Conservation (phyloP, 176 grass and related monocot genomes). For the Pontederia paniculata region DNA sequence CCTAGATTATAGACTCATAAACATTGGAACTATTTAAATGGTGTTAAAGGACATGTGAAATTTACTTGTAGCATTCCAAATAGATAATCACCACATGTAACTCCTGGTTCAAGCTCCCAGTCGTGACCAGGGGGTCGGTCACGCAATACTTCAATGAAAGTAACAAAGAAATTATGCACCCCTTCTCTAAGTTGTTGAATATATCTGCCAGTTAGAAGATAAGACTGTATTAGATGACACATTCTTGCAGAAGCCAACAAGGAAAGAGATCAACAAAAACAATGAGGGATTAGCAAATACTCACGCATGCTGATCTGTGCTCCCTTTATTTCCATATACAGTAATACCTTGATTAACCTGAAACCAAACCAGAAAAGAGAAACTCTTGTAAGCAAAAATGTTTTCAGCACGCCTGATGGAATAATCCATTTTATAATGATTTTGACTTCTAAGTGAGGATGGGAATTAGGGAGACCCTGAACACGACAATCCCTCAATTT, state of each 20-base stretch:
- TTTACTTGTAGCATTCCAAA: constrained; percentile 96
- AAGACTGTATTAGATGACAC: constrained; percentile 8
- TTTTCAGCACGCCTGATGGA: too few relatives aligned
- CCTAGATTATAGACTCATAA: too few relatives aligned
- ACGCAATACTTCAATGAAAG: constrained; percentile 88
- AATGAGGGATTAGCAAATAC: constrained; percentile 11
- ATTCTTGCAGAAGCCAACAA: constrained; percentile 2
- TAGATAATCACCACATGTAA: constrained; percentile 98
- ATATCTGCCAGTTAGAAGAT: constrained; percentile 42
- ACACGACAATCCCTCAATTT: too few relatives aligned
- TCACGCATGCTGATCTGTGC: constrained; percentile 98
- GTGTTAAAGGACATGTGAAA: neutral
- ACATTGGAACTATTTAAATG: too few relatives aligned
- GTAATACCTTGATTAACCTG: constrained; percentile 98
- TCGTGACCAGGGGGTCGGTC: constrained; percentile 91
- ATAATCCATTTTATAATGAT: too few relatives aligned
- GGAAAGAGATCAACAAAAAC: neutral
- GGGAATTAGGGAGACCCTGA: too few relatives aligned
- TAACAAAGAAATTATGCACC: constrained; percentile 96
- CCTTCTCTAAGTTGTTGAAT: constrained; percentile 99
- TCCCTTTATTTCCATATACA: constrained; percentile 99
- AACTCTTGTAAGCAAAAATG: neutral
- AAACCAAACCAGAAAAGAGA: neutral
- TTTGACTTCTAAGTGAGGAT: too few relatives aligned
- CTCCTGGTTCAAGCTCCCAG: constrained; percentile 99